These are phyloP conservation scores for Graphilbum fragrans DNA, from an alignment of 2,329 filamentous ascomycete genomes.

Conservation along the genomic window DNA sequence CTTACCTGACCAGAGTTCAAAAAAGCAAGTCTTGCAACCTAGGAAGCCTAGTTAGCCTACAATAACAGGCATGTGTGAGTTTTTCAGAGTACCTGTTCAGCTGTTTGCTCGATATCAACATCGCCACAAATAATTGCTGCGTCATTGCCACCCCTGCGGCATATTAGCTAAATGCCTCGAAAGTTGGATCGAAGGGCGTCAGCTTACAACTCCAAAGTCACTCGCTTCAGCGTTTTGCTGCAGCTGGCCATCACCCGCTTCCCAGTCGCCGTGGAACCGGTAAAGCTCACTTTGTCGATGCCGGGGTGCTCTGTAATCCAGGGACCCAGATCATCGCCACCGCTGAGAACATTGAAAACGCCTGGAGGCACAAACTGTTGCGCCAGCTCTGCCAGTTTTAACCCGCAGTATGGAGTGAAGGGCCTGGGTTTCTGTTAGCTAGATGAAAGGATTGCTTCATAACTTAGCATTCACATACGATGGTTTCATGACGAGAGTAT, in stretches of 20 bases:
- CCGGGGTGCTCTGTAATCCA: slow-evolving; percentile 44
- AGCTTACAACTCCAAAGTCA: slow-evolving; percentile 49
- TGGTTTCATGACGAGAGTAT: no score
- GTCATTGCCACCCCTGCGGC: slow-evolving; percentile 12
- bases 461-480: no score
- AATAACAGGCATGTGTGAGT: no score
- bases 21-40: neutral
- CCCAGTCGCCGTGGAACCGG: slow-evolving; percentile 46
- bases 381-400: slow-evolving; percentile 48
- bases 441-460: no score
- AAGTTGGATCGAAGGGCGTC: no score
- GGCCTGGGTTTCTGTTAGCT: slow-evolving; percentile 42
- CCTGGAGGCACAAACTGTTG: slow-evolving; percentile 46
- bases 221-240: slow-evolving; percentile 44
- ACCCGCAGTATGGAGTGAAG: slow-evolving; percentile 42
- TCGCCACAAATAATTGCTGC: slow-evolving; percentile 30
- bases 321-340: slow-evolving; percentile 47
- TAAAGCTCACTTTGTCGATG: slow-evolving; percentile 52
- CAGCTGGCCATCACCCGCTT: slow-evolving; percentile 48
- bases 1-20: neutral
- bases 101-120: slow-evolving; percentile 25
- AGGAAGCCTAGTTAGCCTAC: no score
- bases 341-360: slow-evolving; percentile 48
- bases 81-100: no score
- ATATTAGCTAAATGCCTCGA: no score